phyloP scores from a whole-genome alignment of 495 filamentous ascomycete genomes.

The Polyplosphaeria fusca region DNA sequence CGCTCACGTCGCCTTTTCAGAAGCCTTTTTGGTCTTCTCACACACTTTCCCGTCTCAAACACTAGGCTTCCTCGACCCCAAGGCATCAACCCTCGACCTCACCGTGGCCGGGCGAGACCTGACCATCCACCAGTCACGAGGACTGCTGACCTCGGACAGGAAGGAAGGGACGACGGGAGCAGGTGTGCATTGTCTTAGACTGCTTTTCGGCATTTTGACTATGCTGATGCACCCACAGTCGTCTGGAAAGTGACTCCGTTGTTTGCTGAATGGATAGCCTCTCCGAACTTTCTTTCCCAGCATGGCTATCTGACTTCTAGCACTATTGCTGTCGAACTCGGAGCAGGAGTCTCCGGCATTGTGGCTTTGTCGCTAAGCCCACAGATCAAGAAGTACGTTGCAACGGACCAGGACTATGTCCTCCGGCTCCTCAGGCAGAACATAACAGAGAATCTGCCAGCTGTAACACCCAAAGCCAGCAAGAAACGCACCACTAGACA shows the following conservation, averaged over 20 bases:
- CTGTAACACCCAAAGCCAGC: neutral
- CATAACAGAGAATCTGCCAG: constrained; percentile 57
- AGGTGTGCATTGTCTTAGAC: constrained; percentile 50
- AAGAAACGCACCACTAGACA: constrained; percentile 11
- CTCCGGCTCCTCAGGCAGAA: constrained; percentile 71
- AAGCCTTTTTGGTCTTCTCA: constrained; percentile 82
- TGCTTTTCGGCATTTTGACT: constrained; percentile 6
- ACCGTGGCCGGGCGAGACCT: constrained; percentile 67
- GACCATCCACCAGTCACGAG: constrained; percentile 80
- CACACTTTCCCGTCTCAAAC: constrained; percentile 69
- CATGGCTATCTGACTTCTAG: constrained; percentile 51
- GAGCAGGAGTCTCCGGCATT: constrained; percentile 79
- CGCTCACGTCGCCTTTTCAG: constrained; percentile 46
- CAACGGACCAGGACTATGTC: constrained; percentile 89
- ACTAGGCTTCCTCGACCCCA: constrained; percentile 80
- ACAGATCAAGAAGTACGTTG: constrained; percentile 61
- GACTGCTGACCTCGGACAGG: constrained; percentile 71
- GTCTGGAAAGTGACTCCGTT: constrained; percentile 90
- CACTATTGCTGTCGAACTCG: constrained; percentile 73
- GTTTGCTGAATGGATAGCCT: constrained; percentile 77
- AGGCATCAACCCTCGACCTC: constrained; percentile 62
- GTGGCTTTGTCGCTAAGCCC: constrained; percentile 64
- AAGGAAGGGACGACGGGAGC: constrained; percentile 87
- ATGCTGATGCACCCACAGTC: constrained; percentile 47
- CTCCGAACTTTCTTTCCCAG: constrained; percentile 62